Percentiles rank a stretch among this genome's conserved stretches.
Evolutionary conservation across 139 green algal species (phyloP).

Genomic region (Medakamo hakoo): DNA sequence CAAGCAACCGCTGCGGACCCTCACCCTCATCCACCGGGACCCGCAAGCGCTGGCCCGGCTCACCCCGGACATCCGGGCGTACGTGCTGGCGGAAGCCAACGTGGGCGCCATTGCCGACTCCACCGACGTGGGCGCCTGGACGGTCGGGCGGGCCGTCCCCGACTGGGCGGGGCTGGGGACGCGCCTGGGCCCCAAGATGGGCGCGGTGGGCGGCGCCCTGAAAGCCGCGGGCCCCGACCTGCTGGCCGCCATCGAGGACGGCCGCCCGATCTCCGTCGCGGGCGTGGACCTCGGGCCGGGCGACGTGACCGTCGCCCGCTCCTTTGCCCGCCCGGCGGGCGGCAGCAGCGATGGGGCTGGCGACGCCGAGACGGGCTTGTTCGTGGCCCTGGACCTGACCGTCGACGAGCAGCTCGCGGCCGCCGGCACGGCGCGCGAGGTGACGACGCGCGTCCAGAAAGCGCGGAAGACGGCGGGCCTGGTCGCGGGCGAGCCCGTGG

Average conservation of each 20-base stretch:
- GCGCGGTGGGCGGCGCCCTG: conserved; percentile 40
- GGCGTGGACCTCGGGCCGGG: conserved; percentile 38
- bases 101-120: conserved; percentile 53
- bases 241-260: conserved; percentile 33
- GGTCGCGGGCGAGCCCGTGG: conserved; percentile 43
- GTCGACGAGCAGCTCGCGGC: conserved; percentile 41
- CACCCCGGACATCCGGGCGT: conserved; percentile 59
- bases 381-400: conserved; percentile 82
- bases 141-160: conserved; percentile 52
- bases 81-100: conserved; percentile 87
- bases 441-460: conserved; percentile 93
- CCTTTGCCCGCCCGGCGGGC: conserved; percentile 56
- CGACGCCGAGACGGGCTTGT: conserved; percentile 80
- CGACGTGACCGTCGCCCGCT: conserved; percentile 70
- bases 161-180: conserved; percentile 76
- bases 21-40: conserved; percentile 75
- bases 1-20: conserved; percentile 62
- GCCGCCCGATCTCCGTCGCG: conserved; percentile 37
- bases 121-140: conserved; percentile 32
- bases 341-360: conserved; percentile 41
- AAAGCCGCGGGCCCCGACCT: conserved; percentile 29
- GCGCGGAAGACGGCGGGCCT: conserved; percentile 80
- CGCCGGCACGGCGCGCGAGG: conserved; percentile 66
- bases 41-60: conserved; percentile 68
- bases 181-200: conserved; percentile 69